Base-by-base conservation (phyloP, 2,329 filamentous ascomycete species). In the Didymella exigua region DNA sequence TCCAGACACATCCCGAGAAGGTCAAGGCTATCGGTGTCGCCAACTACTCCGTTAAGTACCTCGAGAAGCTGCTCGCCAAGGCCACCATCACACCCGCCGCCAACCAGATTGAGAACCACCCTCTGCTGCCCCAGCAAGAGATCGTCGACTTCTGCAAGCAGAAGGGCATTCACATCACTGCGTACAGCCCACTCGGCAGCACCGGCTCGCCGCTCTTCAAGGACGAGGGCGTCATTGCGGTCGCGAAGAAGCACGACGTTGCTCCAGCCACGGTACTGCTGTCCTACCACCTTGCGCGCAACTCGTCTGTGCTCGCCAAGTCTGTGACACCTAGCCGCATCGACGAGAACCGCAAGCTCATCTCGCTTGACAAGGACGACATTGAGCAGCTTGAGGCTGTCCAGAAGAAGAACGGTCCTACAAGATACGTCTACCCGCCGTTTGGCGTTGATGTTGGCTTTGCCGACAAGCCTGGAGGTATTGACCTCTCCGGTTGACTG, bases 41-140 rank as follows among this genome's bases (percentile, higher is more conserved):
- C 30, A 81, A 82, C 67, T 81, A 79, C 74, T 77, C 75, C 1
- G 75, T 77, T 45, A 77, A 76, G 59, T 80, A 76, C 67, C 65
- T 81, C 16, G 74, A 80, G 67, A 77, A 79, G 66, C 74, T 82
- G 5, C 77, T 88, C 5, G 75, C 75, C 6, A 82, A 83, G 0
- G 86, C 86, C 62, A 87, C 86, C 36, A 81, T 90, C 61, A 76
- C 85, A 8, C 87, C 87, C 5, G 86, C 85, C 53, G 83, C 86
- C 68, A 89, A 89, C 78, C 87, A 90, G 78, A 89, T 89, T 68
- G 88, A 90, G 75, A 89, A 89, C 79, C 86, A 89, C 78, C 88
- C 88, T 13, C 82, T 82, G 6, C 82, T 89, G 10, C 88, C 87
- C 1, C 88, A 92, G 77, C 82, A 89, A 63, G 86, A 90, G 58